Evolutionary conservation across 1,139 yeast genomes (phyloP), one percentile per base, ranked within the genome.

Genomic region (Sporopachydermia cereana): DNA sequence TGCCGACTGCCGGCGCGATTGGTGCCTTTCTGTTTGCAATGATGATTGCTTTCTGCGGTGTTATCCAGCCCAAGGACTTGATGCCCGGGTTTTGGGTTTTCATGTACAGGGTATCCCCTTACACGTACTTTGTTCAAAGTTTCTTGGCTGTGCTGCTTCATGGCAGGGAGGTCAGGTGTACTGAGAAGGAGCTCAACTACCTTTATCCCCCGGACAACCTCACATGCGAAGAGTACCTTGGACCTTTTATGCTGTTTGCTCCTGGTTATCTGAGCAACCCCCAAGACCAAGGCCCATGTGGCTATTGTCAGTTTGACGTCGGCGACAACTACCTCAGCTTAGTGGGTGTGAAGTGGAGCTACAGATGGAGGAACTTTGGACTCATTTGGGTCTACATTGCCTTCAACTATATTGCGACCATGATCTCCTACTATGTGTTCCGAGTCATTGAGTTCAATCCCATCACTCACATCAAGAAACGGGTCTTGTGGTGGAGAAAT

Each of bases 81-180:
- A 71, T 79, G 73, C 84, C 83, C n/a, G 77, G 79, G 1, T 81
- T 83, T 64, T 82, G 81, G 80, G 67, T 55, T 49, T 85, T 83
- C 67, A 79, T 83, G 84, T 76, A 79, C 64, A 74, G 79, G 56
- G 72, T 73, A 2, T 76, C 84, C 3, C 91, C 91, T 22, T 74
- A 76, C 61, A 79, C 86, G 1, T 83, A 81, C 54, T 67, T 77
- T 52, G 71, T 82, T 45, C 78, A 77, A 46, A 79, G 78, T 39
- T 63, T 80, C 55, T 67, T 79, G 42, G 61, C 75, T 21, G 50
- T 68, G 9, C 62, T 79, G 48, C 60, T 80, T 27, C 83, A 80
- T 49, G 68, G 72, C 17, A 72, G 80, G 45, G 61, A 67, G 7
- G 80, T 83, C 14, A 54, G 54, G 17, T 84, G 94, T 60, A 57